Percentiles rank a stretch among this genome's conserved stretches.
phyloP scores from a whole-genome alignment of 257 asterid genomes.

The Solanum pinnatisectum region DNA sequence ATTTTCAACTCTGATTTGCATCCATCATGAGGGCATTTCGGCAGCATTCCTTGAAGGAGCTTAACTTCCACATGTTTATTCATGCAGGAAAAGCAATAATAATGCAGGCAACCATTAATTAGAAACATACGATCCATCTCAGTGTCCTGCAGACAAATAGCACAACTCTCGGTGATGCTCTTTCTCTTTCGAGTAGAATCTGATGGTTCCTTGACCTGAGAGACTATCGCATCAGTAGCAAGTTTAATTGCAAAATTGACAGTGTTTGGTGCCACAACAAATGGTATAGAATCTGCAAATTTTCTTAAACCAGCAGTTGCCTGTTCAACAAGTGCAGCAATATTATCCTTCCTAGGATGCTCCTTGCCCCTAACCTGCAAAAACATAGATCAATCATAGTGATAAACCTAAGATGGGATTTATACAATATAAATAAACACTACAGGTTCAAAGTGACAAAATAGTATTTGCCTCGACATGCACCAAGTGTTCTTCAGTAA shows the following conservation, averaged over 20 bases:
- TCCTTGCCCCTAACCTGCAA: slow-evolving; percentile 38
- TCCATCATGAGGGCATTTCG: slow-evolving; percentile 25
- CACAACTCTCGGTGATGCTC: slow-evolving; percentile 23
- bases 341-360: background rate
- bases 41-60: slow-evolving; percentile 32
- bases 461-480: background rate
- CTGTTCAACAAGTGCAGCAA: slow-evolving; percentile 23
- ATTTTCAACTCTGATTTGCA: slow-evolving; percentile 11
- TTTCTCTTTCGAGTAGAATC: background rate
- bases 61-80: slow-evolving; percentile 39
- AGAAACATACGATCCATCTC: slow-evolving; percentile 27
- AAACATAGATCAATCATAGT: background rate
- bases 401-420: background rate
- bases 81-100: slow-evolving; percentile 46
- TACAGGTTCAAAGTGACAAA: background rate
- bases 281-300: background rate
- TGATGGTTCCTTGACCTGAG: slow-evolving; percentile 2
- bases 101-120: slow-evolving; percentile 34
- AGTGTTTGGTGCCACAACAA: background rate
- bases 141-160: slow-evolving; percentile 45
- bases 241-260: background rate
- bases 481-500: background rate
- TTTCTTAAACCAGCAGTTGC: slow-evolving; percentile 17
- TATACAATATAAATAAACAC: background rate
- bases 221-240: slow-evolving; percentile 5